These are phyloP conservation scores for Hamamelis virginiana DNA, from an alignment of 164 flowering plant species.

Conservation along the genomic window DNA sequence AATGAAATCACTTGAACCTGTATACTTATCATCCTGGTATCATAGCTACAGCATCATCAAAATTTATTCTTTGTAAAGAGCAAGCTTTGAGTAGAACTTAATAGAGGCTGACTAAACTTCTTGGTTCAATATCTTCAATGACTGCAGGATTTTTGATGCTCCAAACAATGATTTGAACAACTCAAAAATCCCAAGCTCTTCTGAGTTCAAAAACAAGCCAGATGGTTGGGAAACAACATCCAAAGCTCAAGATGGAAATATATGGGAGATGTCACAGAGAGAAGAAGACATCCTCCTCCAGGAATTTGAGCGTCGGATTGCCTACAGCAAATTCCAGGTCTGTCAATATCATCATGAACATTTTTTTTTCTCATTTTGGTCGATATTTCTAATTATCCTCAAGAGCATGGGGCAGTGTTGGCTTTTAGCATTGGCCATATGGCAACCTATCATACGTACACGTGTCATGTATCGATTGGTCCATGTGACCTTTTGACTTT, in stretches of 20 bases:
- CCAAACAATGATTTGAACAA: constrained; percentile 44
- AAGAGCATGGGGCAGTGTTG: neutral
- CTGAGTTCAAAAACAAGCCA: constrained; percentile 86
- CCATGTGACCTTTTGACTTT: no score
- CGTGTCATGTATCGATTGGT: no score
- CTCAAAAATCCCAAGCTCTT: constrained; percentile 43
- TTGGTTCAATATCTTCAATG: neutral
- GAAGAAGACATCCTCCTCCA: constrained; percentile 96
- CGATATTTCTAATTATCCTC: neutral
- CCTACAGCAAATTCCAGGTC: constrained; percentile 93
- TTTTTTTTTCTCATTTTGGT: neutral
- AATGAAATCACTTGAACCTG: no score
- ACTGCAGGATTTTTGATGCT: constrained; percentile 77
- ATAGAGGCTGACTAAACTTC: neutral
- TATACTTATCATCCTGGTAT: no score
- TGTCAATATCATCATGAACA: neutral
- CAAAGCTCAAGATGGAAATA: constrained; percentile 74
- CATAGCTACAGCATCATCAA: no score
- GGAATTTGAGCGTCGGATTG: constrained; percentile 93
- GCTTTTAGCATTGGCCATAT: neutral
- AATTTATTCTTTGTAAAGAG: no score
- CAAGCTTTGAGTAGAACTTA: neutral
- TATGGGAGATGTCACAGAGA: constrained; percentile 95
- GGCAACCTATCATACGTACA: no score
- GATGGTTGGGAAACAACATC: constrained; percentile 98